Percentiles rank a stretch among this genome's conserved stretches.
These are phyloP conservation scores for Candida glucosophila DNA, from an alignment of 1,139 yeast species.

Conservation along the genomic window DNA sequence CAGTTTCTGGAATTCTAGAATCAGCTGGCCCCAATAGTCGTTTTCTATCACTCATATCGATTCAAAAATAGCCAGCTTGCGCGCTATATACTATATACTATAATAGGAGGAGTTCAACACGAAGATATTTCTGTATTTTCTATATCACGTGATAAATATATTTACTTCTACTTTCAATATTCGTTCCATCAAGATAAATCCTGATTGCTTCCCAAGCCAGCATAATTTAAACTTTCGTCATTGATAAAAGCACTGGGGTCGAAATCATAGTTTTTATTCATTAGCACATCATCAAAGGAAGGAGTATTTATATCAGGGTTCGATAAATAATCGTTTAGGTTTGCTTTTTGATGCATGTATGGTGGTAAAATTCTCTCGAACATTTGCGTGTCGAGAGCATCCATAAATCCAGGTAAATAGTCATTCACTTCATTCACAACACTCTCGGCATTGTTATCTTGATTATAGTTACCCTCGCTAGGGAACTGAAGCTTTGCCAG, in stretches of 20 bases:
- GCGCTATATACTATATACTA: too few species aligned
- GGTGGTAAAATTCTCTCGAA: constrained; percentile 82
- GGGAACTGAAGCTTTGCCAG: background rate
- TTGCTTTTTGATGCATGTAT: constrained; percentile 48
- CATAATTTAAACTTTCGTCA: too few species aligned
- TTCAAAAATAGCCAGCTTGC: background rate
- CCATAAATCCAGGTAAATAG: constrained; percentile 76
- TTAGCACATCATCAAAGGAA: too few species aligned
- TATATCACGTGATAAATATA: too few species aligned
- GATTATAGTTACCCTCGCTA: background rate
- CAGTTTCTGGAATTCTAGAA: constrained; percentile 40
- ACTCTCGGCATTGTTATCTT: constrained; percentile 1
- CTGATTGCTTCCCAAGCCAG: too few species aligned
- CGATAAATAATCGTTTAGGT: constrained; percentile 1
- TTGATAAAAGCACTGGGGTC: too few species aligned
- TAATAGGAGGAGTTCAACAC: too few species aligned
- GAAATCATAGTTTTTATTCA: too few species aligned
- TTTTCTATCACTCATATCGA: constrained; percentile 49
- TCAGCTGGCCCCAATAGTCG: constrained; percentile 59
- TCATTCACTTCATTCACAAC: too few species aligned
- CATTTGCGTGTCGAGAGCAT: constrained; percentile 71
- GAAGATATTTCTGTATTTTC: too few species aligned
- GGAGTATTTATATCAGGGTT: background rate
- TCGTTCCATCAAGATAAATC: too few species aligned
- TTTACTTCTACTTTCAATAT: too few species aligned